These are phyloP conservation scores for Ambispora gerdemannii DNA, from an alignment of 192 early-diverging fungal genomes.

Conservation along the genomic window DNA sequence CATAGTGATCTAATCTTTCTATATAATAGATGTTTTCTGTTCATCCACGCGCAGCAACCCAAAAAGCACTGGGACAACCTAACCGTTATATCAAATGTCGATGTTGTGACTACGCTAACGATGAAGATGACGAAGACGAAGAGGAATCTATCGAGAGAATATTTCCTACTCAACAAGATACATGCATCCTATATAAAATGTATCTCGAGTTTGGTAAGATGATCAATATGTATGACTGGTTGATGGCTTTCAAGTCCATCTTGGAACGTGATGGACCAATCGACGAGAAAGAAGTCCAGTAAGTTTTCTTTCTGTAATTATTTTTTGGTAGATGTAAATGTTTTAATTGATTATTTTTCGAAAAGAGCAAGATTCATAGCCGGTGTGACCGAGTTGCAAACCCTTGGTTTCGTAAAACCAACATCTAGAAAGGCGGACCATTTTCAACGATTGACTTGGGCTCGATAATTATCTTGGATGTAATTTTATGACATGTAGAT, in stretches of 20 bases:
- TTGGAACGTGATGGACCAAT: slow-evolving; percentile 43
- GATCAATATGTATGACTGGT: slow-evolving; percentile 95
- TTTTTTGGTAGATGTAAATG: background rate
- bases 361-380: slow-evolving; percentile 79
- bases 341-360: slow-evolving; percentile 22
- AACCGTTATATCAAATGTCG: slow-evolving; percentile 76
- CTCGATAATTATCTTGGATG: slow-evolving; percentile 18
- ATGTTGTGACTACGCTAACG: slow-evolving; percentile 61
- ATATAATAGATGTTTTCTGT: slow-evolving; percentile 67
- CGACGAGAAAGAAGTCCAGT: slow-evolving; percentile 61
- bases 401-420: slow-evolving; percentile 85
- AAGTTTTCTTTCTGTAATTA: slow-evolving; percentile 22
- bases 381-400: slow-evolving; percentile 81
- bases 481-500: too few relatives aligned
- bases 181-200: slow-evolving; percentile 83
- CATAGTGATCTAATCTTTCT: background rate
- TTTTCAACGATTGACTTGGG: slow-evolving; percentile 83
- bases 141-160: slow-evolving; percentile 38
- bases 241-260: slow-evolving; percentile 75
- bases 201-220: slow-evolving; percentile 89
- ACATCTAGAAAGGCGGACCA: slow-evolving; percentile 93
- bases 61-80: slow-evolving; percentile 78
- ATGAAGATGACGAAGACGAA: slow-evolving; percentile 35
- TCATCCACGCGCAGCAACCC: slow-evolving; percentile 78
- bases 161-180: slow-evolving; percentile 72